phyloP scores from a whole-genome alignment of 345 rosid genomes.

The Kernera saxatilis region DNA sequence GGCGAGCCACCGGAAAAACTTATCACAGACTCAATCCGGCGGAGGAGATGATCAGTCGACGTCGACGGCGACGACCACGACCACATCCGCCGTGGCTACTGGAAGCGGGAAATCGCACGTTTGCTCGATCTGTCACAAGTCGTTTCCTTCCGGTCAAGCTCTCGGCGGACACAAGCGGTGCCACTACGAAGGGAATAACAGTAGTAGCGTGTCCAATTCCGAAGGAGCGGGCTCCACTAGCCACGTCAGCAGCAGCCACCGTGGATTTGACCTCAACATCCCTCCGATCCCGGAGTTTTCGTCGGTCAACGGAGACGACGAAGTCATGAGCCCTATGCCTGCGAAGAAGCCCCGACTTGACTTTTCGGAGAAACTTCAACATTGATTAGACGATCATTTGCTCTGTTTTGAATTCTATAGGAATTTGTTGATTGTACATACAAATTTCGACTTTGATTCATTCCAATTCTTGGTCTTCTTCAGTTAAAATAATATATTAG shows the following conservation, averaged over 20 bases:
- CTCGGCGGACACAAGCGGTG: conserved; percentile 75
- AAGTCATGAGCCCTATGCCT: conserved; percentile 52
- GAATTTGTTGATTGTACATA: conserved; percentile 30
- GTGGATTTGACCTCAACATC: conserved; percentile 61
- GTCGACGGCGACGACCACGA: neutral
- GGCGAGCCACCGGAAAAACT: conserved; percentile 42
- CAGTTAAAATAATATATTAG: neutral
- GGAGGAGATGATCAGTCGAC: conserved; percentile 28
- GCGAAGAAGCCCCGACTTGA: conserved; percentile 40
- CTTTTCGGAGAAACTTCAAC: conserved; percentile 12
- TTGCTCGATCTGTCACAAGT: conserved; percentile 59
- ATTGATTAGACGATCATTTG: neutral
- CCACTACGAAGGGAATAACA: conserved; percentile 50
- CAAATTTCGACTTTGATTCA: conserved; percentile 9
- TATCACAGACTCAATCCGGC: conserved; percentile 15
- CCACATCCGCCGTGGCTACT: neutral
- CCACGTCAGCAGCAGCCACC: conserved; percentile 47
- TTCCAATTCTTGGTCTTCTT: conserved; percentile 10
- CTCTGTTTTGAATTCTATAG: conserved; percentile 6
- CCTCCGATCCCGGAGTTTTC: conserved; percentile 62
- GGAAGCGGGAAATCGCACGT: conserved; percentile 37
- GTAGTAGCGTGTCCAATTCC: conserved; percentile 36
- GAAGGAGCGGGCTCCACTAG: conserved; percentile 58
- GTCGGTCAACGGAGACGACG: conserved; percentile 37
- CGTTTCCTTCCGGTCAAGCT: conserved; percentile 67